A percentile compares a stretch with the other conserved stretches of the same genome.
Conservation (phyloP, 2,329 filamentous ascomycete genomes). For the Magnaporthiopsis rhizophila region DNA sequence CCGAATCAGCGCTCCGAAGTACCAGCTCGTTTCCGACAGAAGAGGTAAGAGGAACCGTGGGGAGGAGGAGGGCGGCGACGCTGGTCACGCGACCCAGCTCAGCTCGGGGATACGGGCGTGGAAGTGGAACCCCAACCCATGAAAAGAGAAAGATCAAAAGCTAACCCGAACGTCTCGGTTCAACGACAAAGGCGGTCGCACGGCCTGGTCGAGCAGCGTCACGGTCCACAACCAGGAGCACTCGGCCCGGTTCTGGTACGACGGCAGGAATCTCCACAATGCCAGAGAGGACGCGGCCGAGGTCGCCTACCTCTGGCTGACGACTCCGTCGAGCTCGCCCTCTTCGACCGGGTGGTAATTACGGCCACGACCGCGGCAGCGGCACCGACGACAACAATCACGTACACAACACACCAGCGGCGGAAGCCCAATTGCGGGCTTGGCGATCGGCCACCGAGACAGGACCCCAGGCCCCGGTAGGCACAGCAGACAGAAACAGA, state of each 20-base stretch:
- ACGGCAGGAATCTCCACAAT: slow-evolving; percentile 79
- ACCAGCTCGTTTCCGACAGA: slow-evolving; percentile 25
- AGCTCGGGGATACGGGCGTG: too few relatives aligned
- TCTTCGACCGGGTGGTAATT: slow-evolving; percentile 11
- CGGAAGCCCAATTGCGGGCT: not conserved
- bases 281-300: slow-evolving; percentile 89
- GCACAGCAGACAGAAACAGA: not conserved
- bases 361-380: not conserved
- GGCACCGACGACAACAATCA: not conserved
- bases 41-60: slow-evolving; percentile 19
- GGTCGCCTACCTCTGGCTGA: slow-evolving; percentile 57
- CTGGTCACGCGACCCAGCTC: not conserved
- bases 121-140: not conserved
- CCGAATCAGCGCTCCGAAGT: slow-evolving; percentile 21
- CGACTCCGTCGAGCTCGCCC: slow-evolving; percentile 23
- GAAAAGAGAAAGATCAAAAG: not conserved
- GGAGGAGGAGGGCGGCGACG: too few relatives aligned
- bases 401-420: not conserved
- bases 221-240: slow-evolving; percentile 58
- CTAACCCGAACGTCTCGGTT: not conserved
- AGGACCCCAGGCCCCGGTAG: not conserved
- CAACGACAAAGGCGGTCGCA: slow-evolving; percentile 61
- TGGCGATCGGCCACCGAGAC: not conserved
- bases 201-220: slow-evolving; percentile 81
- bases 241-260: slow-evolving; percentile 82